Evolutionary conservation across 257 asterid species (phyloP).

Genomic region (Nicotiana undulata): DNA sequence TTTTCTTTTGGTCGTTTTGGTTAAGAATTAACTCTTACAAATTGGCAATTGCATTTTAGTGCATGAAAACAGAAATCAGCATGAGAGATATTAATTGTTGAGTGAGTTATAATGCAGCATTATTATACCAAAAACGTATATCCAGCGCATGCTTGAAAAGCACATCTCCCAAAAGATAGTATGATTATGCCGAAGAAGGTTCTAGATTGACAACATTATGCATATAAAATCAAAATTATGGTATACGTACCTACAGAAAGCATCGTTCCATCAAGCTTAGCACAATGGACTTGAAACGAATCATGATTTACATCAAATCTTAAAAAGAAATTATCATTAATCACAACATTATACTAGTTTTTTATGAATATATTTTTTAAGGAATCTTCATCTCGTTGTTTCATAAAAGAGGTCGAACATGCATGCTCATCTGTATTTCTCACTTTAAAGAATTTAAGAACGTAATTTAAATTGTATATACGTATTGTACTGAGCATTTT

Average conservation of each 20-base stretch:
- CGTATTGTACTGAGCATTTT: no score
- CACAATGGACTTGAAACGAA: neutral
- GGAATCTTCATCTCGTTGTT: neutral
- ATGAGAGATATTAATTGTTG: neutral
- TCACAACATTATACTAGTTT: neutral
- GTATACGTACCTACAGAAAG: neutral
- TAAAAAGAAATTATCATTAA: neutral
- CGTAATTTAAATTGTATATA: no score
- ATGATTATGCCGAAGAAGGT: slow-evolving; percentile 4
- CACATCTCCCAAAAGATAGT: neutral
- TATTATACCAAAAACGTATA: slow-evolving; percentile 7
- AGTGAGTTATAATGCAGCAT: slow-evolving; percentile 9
- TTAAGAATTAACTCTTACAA: neutral
- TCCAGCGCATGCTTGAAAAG: slow-evolving; percentile 12
- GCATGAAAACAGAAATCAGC: neutral
- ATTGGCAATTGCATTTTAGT: neutral
- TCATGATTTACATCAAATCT: neutral
- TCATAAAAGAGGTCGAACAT: no score
- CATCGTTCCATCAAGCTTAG: neutral
- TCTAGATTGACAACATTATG: neutral
- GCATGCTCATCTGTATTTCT: neutral
- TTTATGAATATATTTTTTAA: neutral
- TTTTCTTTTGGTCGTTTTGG: neutral
- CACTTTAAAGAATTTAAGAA: neutral
- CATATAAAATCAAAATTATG: neutral